Evolutionary conservation across 768 basidiomycete genomes (phyloP).

Genomic region (Auricularia cornea): DNA sequence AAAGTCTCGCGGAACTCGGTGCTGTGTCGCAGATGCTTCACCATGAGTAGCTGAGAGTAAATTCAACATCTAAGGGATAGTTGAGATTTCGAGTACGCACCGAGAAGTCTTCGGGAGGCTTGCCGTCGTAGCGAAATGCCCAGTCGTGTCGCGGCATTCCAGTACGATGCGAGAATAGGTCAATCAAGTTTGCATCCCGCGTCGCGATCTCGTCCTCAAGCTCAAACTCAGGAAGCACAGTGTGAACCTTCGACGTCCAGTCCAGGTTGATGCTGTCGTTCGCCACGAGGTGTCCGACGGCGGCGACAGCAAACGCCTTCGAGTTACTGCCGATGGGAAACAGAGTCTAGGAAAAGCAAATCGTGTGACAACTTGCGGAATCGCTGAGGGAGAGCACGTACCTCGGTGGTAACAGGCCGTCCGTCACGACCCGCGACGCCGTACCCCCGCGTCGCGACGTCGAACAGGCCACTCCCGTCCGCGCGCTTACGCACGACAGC

Average conservation of each 20-base stretch:
- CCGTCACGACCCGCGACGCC: background rate
- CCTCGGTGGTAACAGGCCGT: background rate
- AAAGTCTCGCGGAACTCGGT: background rate
- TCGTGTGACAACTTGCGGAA: too few species aligned
- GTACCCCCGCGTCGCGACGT: background rate
- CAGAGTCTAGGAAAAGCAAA: background rate
- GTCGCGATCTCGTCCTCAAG: background rate
- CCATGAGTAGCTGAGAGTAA: background rate
- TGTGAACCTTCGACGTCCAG: background rate
- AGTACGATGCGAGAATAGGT: background rate
- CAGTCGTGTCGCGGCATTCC: background rate
- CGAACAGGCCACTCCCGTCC: background rate
- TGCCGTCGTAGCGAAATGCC: background rate
- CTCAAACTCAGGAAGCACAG: background rate
- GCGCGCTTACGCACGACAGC: background rate
- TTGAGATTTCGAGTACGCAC: background rate
- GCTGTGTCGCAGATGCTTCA: background rate
- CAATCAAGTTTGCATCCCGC: background rate
- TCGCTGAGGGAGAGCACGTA: too few species aligned
- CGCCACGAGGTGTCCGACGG: background rate
- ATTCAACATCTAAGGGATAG: background rate
- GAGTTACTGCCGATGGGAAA: background rate
- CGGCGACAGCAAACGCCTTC: background rate
- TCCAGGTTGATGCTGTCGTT: background rate
- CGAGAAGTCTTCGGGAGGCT: background rate